Base-by-base conservation (phyloP, 345 rosid species). In the Arabis alpina region DNA sequence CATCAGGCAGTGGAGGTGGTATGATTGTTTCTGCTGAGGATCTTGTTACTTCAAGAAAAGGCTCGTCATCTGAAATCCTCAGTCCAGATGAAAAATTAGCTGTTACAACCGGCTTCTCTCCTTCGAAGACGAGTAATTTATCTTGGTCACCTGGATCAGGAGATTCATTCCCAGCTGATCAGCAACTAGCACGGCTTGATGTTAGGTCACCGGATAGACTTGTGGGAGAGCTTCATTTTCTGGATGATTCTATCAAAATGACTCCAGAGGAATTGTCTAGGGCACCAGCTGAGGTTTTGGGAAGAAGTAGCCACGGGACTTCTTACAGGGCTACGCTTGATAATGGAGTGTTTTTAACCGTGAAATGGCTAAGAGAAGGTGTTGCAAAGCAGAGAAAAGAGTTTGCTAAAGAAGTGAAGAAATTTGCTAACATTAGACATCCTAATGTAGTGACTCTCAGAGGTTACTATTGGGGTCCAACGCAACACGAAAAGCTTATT, bases 391-490 rank as follows among this genome's bases (percentile, higher is more conserved):
- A 88, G 74, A 88, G 86, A 72, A 94, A 94, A 68, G 97, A 91
- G 69, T 94, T 94, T 76, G 86, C 95, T n/a, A 94, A 89, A 83
- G 99, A 94, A 70, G 99, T 95, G 43, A 91, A 89, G 79, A 94
- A 91, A 54, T 91, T 94, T 79, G 83, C 99, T 0, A 94, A 91
- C 77, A 89, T 94, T 60, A 81, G 99, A 68, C 97, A 94, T 79
- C 99, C 99, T 25, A 94, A 94, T 76, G 99, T 94, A 25, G 99
- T 91, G 47, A 91, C 95, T 40, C 83, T 94, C 75, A 77, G 90
- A 78, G 99, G 99, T 10, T 94, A 94, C 84, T 94, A 94, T 51
- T 94, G 99, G 99, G 99, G 99, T 15, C 99, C 97, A 3, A 91
- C 96, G 13, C 97, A 88, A 77, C 99, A 94, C 53, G 99, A 94